phyloP scores from a whole-genome alignment of 2,329 filamentous ascomycete genomes.

The Pestalotiopsis fici region DNA sequence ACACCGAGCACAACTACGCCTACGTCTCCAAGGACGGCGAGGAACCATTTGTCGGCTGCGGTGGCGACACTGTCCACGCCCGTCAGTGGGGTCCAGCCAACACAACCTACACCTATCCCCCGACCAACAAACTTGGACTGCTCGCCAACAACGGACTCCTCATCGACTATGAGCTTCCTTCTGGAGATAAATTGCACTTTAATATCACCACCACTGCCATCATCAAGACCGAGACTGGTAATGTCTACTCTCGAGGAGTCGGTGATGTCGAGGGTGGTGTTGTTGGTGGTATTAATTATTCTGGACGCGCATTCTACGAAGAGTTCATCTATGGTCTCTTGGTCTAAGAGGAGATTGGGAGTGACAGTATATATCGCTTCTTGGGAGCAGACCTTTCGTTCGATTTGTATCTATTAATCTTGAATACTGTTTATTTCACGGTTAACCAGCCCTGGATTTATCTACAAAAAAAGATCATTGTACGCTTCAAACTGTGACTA shows the following conservation, averaged over 20 bases:
- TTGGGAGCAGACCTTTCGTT: no score
- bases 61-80: neutral
- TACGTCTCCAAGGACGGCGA: neutral
- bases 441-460: no score
- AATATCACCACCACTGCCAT: neutral
- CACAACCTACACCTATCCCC: neutral
- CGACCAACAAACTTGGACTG: neutral
- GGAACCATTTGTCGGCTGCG: neutral
- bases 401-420: no score
- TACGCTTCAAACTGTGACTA: no score
- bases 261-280: neutral
- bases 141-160: neutral
- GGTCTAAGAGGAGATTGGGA: no score
- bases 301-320: neutral
- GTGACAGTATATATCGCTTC: no score
- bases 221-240: neutral
- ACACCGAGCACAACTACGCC: conserved; percentile 18
- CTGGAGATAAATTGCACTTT: neutral
- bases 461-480: no score
- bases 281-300: neutral
- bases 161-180: neutral
- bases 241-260: neutral
- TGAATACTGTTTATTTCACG: no score
- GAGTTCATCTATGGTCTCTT: neutral
- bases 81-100: neutral